phyloP scores from a whole-genome alignment of 2,329 filamentous ascomycete genomes.

The Parafenestella ontariensis region DNA sequence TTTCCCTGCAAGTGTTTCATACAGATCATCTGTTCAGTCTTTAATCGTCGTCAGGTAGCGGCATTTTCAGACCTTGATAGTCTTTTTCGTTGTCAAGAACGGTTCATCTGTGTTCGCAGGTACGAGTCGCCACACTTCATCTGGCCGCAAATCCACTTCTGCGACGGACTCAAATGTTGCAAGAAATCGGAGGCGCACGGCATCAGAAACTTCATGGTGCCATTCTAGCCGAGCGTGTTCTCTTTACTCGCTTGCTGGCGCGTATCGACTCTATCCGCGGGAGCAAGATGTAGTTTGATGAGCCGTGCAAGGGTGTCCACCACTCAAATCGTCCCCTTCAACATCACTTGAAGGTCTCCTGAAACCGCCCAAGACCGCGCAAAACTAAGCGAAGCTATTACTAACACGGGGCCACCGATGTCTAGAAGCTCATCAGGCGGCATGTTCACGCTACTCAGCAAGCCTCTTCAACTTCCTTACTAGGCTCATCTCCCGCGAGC shows the following conservation, averaged over 20 bases:
- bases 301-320: constrained; percentile 7
- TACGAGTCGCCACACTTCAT: background rate
- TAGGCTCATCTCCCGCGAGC: constrained; percentile 32
- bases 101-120: background rate
- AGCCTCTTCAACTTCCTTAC: constrained; percentile 31
- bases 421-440: constrained; percentile 29
- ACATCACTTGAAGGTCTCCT: constrained; percentile 2
- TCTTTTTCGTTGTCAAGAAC: background rate
- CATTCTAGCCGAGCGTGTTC: background rate
- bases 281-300: constrained; percentile 9
- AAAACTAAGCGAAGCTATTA: constrained; percentile 14
- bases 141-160: background rate
- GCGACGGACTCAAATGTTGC: too few species aligned
- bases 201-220: background rate
- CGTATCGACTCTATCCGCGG: constrained; percentile 5
- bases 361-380: constrained; percentile 11
- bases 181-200: background rate
- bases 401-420: constrained; percentile 16
- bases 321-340: constrained; percentile 12
- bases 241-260: background rate
- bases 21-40: background rate
- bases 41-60: background rate
- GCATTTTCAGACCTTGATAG: background rate
- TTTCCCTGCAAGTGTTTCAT: background rate
- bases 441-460: constrained; percentile 25